These are phyloP conservation scores for Diplodia corticola DNA, from an alignment of 2,329 filamentous ascomycete genomes.

Conservation along the genomic window DNA sequence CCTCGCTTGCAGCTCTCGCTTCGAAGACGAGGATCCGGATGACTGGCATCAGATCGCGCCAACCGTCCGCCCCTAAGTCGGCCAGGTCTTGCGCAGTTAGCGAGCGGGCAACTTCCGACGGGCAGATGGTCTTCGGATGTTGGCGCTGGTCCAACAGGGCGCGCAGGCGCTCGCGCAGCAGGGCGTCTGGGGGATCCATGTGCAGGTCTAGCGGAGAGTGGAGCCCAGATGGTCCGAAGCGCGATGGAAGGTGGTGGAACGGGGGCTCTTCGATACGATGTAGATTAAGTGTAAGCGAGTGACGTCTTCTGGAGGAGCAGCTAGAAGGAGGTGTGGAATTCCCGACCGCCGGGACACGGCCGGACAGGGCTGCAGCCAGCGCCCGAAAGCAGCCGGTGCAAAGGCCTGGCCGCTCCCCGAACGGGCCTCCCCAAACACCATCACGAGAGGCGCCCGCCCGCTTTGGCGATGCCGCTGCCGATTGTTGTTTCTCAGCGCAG, in stretches of 20 bases:
- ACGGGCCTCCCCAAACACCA: background rate
- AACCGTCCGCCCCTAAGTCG: constrained; percentile 33
- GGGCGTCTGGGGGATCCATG: background rate
- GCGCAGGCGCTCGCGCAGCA: constrained; percentile 30
- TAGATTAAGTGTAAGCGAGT: constrained; percentile 20
- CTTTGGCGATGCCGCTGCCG: background rate
- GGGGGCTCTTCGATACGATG: background rate
- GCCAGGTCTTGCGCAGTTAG: constrained; percentile 44
- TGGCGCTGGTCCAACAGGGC: constrained; percentile 35
- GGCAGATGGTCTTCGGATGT: constrained; percentile 55
- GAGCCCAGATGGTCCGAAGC: background rate
- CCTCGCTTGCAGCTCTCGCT: constrained; percentile 42
- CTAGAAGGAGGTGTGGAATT: too few species aligned
- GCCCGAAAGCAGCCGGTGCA: background rate
- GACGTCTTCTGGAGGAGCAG: background rate
- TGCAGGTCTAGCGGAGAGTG: background rate
- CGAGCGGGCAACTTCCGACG: constrained; percentile 52
- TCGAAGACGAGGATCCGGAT: constrained; percentile 47
- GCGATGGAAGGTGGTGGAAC: too few species aligned
- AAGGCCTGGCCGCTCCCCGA: background rate
- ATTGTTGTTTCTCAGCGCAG: background rate
- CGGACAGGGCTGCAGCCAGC: background rate
- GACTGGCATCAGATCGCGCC: constrained; percentile 51
- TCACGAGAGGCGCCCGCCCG: background rate
- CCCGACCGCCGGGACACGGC: background rate